phyloP scores from a whole-genome alignment of 73 alveolate genomes.

The Tetrahymena thermophila region DNA sequence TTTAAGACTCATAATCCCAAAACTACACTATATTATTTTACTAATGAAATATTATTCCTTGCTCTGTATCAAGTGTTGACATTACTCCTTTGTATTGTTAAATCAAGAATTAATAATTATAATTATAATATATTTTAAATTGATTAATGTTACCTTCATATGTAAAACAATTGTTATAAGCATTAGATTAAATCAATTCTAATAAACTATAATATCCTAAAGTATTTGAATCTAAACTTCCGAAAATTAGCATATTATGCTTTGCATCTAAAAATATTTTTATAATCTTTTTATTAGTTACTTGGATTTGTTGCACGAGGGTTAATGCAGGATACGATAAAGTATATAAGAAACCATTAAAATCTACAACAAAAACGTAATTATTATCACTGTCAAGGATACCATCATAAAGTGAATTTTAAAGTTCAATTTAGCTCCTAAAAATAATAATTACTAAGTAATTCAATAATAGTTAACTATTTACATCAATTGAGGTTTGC shows the following conservation, averaged over 20 bases:
- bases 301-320: neutral
- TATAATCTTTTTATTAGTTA: neutral
- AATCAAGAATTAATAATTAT: neutral
- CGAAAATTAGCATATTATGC: neutral
- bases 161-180: neutral
- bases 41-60: neutral
- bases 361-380: neutral
- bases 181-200: neutral
- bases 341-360: neutral
- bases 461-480: neutral
- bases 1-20: neutral
- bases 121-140: neutral
- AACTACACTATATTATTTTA: neutral
- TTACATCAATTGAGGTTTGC: neutral
- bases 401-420: neutral
- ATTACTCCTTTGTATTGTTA: neutral
- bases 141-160: neutral
- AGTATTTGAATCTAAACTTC: neutral
- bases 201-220: neutral
- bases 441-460: neutral
- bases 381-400: neutral
- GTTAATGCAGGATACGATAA: neutral
- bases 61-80: neutral
- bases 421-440: neutral
- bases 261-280: neutral